Evolutionary conservation across 75 land plant genomes (phyloP).

Genomic region (Ceratopteris richardii): DNA sequence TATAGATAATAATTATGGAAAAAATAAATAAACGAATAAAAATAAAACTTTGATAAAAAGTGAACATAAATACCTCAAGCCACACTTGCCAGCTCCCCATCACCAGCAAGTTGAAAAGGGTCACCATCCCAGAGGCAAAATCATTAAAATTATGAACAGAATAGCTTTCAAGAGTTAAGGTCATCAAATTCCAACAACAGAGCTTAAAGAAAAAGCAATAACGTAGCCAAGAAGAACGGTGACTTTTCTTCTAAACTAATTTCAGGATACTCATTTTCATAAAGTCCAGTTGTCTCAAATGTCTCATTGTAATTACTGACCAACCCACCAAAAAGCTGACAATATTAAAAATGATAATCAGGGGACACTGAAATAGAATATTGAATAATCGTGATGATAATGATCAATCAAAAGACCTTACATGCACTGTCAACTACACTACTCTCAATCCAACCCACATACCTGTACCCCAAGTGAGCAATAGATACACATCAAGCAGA

Average conservation of each 20-base stretch:
- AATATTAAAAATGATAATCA: too few species aligned
- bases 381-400: too few species aligned
- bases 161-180: constrained; percentile 41
- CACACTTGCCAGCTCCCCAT: constrained; percentile 86
- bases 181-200: too few species aligned
- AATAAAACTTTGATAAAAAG: neutral
- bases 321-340: constrained; percentile 83
- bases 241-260: neutral
- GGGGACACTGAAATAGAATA: too few species aligned
- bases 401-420: too few species aligned
- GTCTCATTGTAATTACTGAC: constrained; percentile 62
- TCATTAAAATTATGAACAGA: constrained; percentile 83
- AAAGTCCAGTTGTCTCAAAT: constrained; percentile 41
- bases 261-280: constrained; percentile 73
- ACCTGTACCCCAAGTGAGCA: constrained; percentile 88
- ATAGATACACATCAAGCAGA: constrained; percentile 74
- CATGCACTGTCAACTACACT: too few species aligned
- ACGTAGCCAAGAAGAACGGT: too few species aligned
- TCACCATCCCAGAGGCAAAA: constrained; percentile 90
- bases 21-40: too few species aligned
- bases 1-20: too few species aligned
- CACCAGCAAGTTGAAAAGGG: constrained; percentile 79
- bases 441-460: too few species aligned
- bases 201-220: too few species aligned
- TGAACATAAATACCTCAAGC: constrained; percentile 59